These are phyloP conservation scores for Geranomyces variabilis DNA, from an alignment of 192 early-diverging fungal genomes.

Conservation along the genomic window DNA sequence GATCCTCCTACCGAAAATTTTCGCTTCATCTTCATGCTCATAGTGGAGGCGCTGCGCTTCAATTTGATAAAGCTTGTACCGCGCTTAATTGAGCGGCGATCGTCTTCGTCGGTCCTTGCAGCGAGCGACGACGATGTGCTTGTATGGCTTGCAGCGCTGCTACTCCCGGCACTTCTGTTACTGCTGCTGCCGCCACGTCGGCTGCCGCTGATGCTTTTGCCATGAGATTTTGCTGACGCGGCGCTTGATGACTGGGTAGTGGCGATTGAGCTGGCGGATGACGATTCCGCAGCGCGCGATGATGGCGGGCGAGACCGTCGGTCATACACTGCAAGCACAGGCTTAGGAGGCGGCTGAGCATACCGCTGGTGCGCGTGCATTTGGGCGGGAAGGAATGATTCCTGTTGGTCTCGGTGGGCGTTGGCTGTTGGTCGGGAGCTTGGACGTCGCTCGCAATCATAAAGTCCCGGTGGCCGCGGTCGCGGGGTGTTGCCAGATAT, in stretches of 20 bases:
- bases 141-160: neutral
- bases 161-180: neutral
- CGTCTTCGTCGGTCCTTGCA: neutral
- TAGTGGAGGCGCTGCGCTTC: conserved; percentile 4
- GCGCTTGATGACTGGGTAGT: neutral
- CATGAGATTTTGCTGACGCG: neutral
- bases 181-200: neutral
- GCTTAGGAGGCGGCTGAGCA: neutral
- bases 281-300: neutral
- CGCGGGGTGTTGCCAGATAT: neutral
- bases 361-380: neutral
- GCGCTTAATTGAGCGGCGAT: neutral
- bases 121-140: too few species aligned
- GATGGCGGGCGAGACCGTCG: neutral
- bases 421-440: neutral
- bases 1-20: conserved; percentile 3
- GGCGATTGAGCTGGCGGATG: neutral
- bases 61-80: neutral
- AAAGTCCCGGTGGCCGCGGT: neutral
- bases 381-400: neutral
- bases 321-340: neutral
- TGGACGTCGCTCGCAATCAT: conserved; percentile 1
- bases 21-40: neutral
- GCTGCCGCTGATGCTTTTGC: neutral
- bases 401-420: neutral